phyloP scores from a whole-genome alignment of 805 yeast genomes.

The Starmerella stigmatis region DNA sequence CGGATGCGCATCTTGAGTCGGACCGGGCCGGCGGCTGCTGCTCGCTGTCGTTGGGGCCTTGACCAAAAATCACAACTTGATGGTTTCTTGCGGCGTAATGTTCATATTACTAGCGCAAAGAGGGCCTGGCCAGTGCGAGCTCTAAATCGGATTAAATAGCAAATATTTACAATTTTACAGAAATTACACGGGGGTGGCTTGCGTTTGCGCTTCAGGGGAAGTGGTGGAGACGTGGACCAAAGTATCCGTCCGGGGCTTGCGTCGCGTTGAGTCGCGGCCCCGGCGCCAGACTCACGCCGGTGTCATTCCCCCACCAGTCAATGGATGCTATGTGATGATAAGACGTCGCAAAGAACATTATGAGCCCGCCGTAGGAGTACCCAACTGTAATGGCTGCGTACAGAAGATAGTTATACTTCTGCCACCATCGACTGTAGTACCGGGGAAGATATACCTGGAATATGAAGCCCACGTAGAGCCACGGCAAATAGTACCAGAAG shows the following conservation, averaged over 20 bases:
- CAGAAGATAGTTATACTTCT: constrained; percentile 41
- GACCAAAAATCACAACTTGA: too few relatives aligned
- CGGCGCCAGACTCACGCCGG: not conserved
- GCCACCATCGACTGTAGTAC: constrained; percentile 42
- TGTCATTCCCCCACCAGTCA: constrained; percentile 43
- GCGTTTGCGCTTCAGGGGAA: constrained; percentile 15
- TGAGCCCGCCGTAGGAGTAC: constrained; percentile 39
- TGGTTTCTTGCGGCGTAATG: too few relatives aligned
- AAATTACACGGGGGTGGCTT: too few relatives aligned
- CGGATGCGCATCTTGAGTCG: too few relatives aligned
- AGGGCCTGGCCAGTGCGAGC: too few relatives aligned
- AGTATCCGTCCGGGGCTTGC: constrained; percentile 4
- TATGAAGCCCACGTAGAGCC: constrained; percentile 33
- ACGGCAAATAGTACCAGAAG: constrained; percentile 36
- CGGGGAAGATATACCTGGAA: constrained; percentile 39
- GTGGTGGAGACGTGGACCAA: constrained; percentile 13
- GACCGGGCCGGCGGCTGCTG: too few relatives aligned
- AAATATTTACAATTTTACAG: too few relatives aligned
- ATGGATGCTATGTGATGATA: constrained; percentile 26
- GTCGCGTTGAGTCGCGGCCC: not conserved
- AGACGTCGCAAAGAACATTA: constrained; percentile 37
- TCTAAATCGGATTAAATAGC: too few relatives aligned
- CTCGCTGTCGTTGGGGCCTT: too few relatives aligned
- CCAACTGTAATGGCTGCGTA: constrained; percentile 42
- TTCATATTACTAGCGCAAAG: too few relatives aligned